Evolutionary conservation across 2,329 filamentous ascomycete species (phyloP).

Genomic region (Ascochyta clinopodiicola): DNA sequence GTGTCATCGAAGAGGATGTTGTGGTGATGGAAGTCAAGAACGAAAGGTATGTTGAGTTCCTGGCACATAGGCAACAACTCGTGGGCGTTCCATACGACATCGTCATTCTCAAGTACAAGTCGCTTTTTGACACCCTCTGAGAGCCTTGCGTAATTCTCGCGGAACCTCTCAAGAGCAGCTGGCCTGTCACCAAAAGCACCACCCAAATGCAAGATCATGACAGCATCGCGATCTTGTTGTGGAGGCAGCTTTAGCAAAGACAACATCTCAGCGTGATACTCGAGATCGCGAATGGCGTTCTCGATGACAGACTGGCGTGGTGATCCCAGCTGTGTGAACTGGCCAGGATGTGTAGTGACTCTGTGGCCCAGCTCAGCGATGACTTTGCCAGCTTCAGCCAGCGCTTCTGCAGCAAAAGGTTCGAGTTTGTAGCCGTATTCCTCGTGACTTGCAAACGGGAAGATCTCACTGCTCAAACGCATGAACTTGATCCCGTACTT

Average conservation of each 20-base stretch:
- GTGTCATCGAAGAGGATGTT: slow-evolving; percentile 85
- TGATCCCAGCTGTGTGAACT: slow-evolving; percentile 90
- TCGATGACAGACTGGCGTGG: slow-evolving; percentile 78
- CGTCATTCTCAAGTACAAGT: slow-evolving; percentile 91
- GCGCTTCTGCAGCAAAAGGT: slow-evolving; percentile 78
- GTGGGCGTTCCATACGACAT: slow-evolving; percentile 91
- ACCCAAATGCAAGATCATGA: slow-evolving; percentile 95
- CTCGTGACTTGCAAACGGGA: slow-evolving; percentile 89
- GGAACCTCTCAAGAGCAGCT: slow-evolving; percentile 79
- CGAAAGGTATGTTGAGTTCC: slow-evolving; percentile 90
- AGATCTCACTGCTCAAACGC: slow-evolving; percentile 94
- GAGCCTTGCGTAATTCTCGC: slow-evolving; percentile 72
- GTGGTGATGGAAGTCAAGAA: slow-evolving; percentile 94
- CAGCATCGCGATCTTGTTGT: slow-evolving; percentile 81
- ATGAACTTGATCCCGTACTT: slow-evolving; percentile 91
- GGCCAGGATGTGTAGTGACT: slow-evolving; percentile 85
- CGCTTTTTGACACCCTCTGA: slow-evolving; percentile 76
- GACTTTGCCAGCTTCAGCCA: slow-evolving; percentile 78
- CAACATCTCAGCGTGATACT: slow-evolving; percentile 88
- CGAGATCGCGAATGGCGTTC: slow-evolving; percentile 79
- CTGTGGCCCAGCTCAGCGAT: slow-evolving; percentile 81
- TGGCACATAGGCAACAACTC: slow-evolving; percentile 89
- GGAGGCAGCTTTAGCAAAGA: slow-evolving; percentile 76
- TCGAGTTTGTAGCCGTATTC: slow-evolving; percentile 86
- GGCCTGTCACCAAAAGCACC: slow-evolving; percentile 87